Conservation (phyloP, 306 rosid species). For the Adenanthera pavonina region DNA sequence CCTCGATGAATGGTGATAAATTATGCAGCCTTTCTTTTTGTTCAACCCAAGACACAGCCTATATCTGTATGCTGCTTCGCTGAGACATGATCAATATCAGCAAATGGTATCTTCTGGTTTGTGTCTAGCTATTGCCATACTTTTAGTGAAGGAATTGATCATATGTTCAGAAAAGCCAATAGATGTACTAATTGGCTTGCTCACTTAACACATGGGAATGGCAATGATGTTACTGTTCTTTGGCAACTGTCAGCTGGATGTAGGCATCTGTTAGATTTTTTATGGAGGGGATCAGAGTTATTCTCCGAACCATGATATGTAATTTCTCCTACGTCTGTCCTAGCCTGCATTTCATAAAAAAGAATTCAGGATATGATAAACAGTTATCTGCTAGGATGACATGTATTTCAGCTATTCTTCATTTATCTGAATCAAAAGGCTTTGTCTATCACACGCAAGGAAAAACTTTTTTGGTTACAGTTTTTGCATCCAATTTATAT, state of each 20-base stretch:
- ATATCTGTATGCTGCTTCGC: constrained; percentile 12
- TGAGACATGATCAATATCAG: neutral
- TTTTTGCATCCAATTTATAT: neutral
- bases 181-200: too few species aligned
- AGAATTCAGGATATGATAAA: too few species aligned
- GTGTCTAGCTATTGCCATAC: neutral
- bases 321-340: too few species aligned
- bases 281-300: too few species aligned
- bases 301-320: too few species aligned
- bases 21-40: neutral
- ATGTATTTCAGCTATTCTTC: neutral
- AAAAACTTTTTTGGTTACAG: neutral
- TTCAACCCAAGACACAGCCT: constrained; percentile 21
- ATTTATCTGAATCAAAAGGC: neutral
- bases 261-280: too few species aligned
- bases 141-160: neutral
- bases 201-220: too few species aligned
- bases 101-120: neutral
- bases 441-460: neutral
- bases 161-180: too few species aligned
- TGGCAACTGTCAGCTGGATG: too few species aligned
- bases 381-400: neutral
- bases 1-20: constrained; percentile 1
- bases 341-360: too few species aligned
- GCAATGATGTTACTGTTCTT: too few species aligned